Conservation (phyloP, 1,284 basidiomycete species). For the Tilletia walkeri region DNA sequence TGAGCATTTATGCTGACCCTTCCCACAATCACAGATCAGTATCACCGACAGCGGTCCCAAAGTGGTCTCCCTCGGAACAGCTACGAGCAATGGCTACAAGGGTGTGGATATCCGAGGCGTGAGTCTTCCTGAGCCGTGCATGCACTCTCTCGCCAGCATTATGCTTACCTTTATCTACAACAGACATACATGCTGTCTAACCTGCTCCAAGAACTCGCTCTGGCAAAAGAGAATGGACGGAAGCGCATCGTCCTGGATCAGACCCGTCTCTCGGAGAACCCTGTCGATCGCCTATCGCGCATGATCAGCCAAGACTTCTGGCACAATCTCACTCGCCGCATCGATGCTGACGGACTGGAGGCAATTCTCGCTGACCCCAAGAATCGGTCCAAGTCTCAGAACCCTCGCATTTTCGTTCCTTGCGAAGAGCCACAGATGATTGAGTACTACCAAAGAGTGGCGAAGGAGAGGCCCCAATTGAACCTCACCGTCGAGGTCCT, state of each 20-base stretch:
- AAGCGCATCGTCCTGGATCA: constrained; percentile 98
- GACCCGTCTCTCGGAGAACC: constrained; percentile 90
- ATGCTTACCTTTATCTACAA: not conserved
- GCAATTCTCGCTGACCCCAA: constrained; percentile 96
- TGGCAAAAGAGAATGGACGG: constrained; percentile 90
- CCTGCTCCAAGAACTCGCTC: constrained; percentile 93
- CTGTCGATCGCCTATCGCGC: constrained; percentile 89
- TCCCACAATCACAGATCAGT: constrained; percentile 68
- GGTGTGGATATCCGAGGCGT: constrained; percentile 73
- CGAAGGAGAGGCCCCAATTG: constrained; percentile 64
- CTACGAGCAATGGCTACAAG: constrained; percentile 91
- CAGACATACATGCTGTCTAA: constrained; percentile 85
- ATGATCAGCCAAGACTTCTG: constrained; percentile 99
- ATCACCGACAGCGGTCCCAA: constrained; percentile 96
- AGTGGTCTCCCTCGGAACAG: constrained; percentile 89
- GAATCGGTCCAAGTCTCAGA: constrained; percentile 58
- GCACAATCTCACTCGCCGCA: constrained; percentile 92
- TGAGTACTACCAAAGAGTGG: constrained; percentile 74
- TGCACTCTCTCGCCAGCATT: not conserved
- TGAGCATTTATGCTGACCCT: not conserved
- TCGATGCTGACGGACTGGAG: constrained; percentile 94
- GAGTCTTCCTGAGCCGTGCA: constrained; percentile 52
- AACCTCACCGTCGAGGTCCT: constrained; percentile 86
- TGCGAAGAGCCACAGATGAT: constrained; percentile 87
- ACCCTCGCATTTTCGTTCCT: constrained; percentile 88